phyloP scores from a whole-genome alignment of 768 basidiomycete species.

The Boletus insuetus region DNA sequence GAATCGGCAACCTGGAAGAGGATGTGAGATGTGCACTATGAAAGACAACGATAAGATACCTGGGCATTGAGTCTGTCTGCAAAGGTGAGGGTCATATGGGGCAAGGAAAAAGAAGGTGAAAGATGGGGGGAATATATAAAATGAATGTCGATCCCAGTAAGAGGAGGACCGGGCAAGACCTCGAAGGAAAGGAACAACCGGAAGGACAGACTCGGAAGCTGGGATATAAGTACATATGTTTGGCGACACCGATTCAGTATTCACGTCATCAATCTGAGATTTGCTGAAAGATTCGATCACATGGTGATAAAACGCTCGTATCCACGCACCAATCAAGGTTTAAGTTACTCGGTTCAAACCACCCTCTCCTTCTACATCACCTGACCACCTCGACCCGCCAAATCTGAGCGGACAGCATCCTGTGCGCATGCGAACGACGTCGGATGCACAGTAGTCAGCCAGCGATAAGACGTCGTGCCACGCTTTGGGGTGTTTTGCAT shows the following conservation, averaged over 20 bases:
- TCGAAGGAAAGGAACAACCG: constrained; percentile 5
- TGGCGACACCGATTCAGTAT: constrained; percentile 7
- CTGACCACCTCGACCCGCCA: background rate
- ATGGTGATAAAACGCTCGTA: constrained; percentile 23
- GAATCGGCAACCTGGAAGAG: constrained; percentile 38
- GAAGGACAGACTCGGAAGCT: background rate
- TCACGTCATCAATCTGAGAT: constrained; percentile 22
- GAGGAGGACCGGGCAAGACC: background rate
- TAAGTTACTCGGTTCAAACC: constrained; percentile 1
- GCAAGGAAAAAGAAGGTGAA: constrained; percentile 19
- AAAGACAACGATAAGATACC: constrained; percentile 17
- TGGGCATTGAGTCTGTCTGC: constrained; percentile 43
- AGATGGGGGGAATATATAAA: constrained; percentile 21
- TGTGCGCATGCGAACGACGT: background rate
- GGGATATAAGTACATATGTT: constrained; percentile 12
- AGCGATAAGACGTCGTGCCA: too few relatives aligned
- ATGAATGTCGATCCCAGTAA: constrained; percentile 11
- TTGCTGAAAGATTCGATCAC: constrained; percentile 3
- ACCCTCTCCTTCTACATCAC: background rate
- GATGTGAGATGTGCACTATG: background rate
- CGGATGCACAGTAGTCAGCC: background rate
- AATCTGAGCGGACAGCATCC: background rate
- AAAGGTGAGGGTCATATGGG: constrained; percentile 37
- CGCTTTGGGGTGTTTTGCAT: too few relatives aligned
- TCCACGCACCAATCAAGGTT: constrained; percentile 8